These are phyloP conservation scores for Halteria grandinella DNA, from an alignment of 73 alveolate genomes.

Conservation along the genomic window DNA sequence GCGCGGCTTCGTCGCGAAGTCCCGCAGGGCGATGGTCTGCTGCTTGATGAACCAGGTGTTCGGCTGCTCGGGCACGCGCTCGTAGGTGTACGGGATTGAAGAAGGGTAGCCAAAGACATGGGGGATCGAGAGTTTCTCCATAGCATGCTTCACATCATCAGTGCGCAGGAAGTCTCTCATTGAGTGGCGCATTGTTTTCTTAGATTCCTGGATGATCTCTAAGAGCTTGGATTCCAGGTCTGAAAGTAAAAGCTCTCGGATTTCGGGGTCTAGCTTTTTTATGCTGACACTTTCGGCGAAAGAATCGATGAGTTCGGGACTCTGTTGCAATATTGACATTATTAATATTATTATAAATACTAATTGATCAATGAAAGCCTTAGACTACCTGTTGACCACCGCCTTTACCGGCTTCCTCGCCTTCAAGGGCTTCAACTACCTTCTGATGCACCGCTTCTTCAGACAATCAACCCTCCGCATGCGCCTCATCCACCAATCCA, in stretches of 20 bases:
- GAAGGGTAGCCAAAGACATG: constrained; percentile 62
- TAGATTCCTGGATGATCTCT: constrained; percentile 48
- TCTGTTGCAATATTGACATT: constrained; percentile 54
- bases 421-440: too few species aligned
- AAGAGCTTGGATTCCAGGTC: constrained; percentile 49
- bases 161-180: constrained; percentile 47
- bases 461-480: too few species aligned
- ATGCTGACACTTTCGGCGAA: constrained; percentile 58
- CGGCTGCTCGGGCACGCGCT: constrained; percentile 34
- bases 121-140: constrained; percentile 44
- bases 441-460: too few species aligned
- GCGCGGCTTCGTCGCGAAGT: constrained; percentile 18
- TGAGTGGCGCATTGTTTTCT: constrained; percentile 62
- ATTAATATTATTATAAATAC: constrained; percentile 7
- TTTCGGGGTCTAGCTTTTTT: constrained; percentile 43
- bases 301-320: constrained; percentile 4
- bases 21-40: constrained; percentile 42
- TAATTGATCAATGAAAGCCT: background rate
- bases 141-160: constrained; percentile 52
- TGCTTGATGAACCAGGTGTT: constrained; percentile 35
- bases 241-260: constrained; percentile 36
- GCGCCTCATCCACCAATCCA: too few species aligned
- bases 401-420: too few species aligned
- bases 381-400: too few species aligned
- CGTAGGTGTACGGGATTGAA: constrained; percentile 44